A percentile compares a stretch with the other conserved stretches of the same genome.
phyloP scores from a whole-genome alignment of 441 rosid genomes.

The Francoa sonchifolia region DNA sequence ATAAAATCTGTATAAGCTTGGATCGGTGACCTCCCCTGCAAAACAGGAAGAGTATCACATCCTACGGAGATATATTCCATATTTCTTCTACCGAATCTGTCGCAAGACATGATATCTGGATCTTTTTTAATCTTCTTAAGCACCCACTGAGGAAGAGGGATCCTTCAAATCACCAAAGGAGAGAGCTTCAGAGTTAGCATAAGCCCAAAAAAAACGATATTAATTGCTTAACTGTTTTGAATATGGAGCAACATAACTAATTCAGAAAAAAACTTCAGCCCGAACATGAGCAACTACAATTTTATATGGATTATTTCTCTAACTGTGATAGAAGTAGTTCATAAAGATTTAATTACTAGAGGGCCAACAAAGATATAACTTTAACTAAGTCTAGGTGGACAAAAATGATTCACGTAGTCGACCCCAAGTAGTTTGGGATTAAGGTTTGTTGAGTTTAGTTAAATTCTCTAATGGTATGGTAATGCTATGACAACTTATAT shows the following conservation, averaged over 20 bases:
- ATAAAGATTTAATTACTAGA: not conserved
- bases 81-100: conserved; percentile 37
- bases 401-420: too few relatives aligned
- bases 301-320: too few relatives aligned
- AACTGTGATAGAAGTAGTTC: too few relatives aligned
- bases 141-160: conserved; percentile 43
- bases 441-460: too few relatives aligned
- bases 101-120: conserved; percentile 35
- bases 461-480: too few relatives aligned
- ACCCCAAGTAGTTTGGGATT: too few relatives aligned
- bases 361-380: not conserved
- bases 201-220: too few relatives aligned
- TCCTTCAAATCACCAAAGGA: conserved; percentile 21
- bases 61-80: conserved; percentile 41
- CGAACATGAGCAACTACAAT: not conserved
- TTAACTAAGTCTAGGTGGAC: too few relatives aligned
- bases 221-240: too few relatives aligned
- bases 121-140: conserved; percentile 28
- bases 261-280: not conserved
- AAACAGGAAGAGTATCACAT: conserved; percentile 38
- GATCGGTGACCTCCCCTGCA: conserved; percentile 36
- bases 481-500: too few relatives aligned
- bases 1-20: conserved; percentile 43
- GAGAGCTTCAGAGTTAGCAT: too few relatives aligned
- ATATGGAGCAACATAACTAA: not conserved